Evolutionary conservation across 768 basidiomycete species (phyloP).

Genomic region (Ephemerocybe angulata): DNA sequence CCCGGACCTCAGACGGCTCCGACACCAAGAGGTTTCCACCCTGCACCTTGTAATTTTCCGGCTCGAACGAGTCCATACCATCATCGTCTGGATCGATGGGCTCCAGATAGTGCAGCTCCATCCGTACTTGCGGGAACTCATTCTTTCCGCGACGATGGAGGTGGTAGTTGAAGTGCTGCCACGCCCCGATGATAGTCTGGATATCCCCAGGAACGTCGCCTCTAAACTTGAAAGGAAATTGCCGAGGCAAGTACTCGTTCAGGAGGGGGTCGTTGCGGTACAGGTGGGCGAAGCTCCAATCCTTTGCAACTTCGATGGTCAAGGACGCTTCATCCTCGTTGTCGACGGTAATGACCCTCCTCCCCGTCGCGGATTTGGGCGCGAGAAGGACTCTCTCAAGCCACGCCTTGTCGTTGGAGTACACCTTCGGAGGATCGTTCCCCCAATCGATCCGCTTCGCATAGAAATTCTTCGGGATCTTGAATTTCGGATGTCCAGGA

Average conservation of each 20-base stretch:
- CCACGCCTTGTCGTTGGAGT: conserved; percentile 24
- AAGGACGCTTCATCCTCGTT: conserved; percentile 16
- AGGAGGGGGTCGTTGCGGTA: conserved; percentile 21
- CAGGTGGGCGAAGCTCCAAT: conserved; percentile 16
- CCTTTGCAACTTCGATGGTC: conserved; percentile 14
- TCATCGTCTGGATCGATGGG: conserved; percentile 17
- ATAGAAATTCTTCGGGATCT: conserved; percentile 21
- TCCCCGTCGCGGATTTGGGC: conserved; percentile 1
- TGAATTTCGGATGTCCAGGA: conserved; percentile 1
- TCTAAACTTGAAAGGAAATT: conserved; percentile 16
- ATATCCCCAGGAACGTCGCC: conserved; percentile 12
- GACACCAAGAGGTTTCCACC: conserved; percentile 26
- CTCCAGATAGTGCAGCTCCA: conserved; percentile 29
- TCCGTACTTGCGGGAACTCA: conserved; percentile 23
- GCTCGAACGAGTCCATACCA: conserved; percentile 5
- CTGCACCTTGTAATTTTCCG: conserved; percentile 15
- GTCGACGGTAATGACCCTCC: conserved; percentile 15
- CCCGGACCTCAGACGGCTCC: conserved; percentile 24
- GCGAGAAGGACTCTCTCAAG: conserved; percentile 20
- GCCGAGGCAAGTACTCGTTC: conserved; percentile 17
- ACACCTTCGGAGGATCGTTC: conserved; percentile 18
- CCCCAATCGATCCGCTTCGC: conserved; percentile 19
- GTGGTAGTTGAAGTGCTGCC: conserved; percentile 27
- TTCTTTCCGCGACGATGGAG: conserved; percentile 19
- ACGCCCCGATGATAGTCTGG: conserved; percentile 16